Evolutionary conservation across 352 stramenopile species (phyloP), one percentile per base, ranked within the genome.

Genomic region (Phytophthora pistaciae): DNA sequence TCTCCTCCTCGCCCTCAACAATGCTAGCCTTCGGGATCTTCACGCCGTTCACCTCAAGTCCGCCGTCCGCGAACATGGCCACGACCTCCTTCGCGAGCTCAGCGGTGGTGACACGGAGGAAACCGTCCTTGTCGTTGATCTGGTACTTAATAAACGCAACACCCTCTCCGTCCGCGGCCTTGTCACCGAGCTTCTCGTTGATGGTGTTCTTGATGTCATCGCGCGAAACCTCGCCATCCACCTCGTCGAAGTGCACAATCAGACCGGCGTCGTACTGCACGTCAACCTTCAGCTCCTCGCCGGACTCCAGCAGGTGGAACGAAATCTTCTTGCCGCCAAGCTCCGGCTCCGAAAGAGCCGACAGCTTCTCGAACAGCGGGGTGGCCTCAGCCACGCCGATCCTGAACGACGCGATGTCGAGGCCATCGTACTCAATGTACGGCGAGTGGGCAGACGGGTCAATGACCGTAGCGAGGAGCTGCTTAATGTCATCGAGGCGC

Each of bases 91-190:
- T 77, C 6, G 88, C 87, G 20, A 86, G 82, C 5, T 83, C 84
- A 21, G 86, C 75, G 31, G 60, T 82, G 14, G 85, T 88, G 42
- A 94, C 75, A 56, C 87, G 88, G 50, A 96, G 60, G 65, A 82
- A 79, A 42, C 85, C 88, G 68, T 82, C 88, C 69, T 88, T 83
- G 60, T 87, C 84, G 33, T 84, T 83, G 54, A 95, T 85, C 70
- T 95, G 88, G 73, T 95, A 95, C 79, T 96, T 84, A 75, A 95
- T 95, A 68, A 92, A 96, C 8, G 88, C 90, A 29, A 96, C 83
- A 46, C 85, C 84, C 10, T 83, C 71, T 25, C 86, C 85, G 10
- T 91, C 83, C 1, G 49, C 63, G 33, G 84, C 86, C 66, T 89
- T 91, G 5, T 91, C 85, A 18, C 83, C 86, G 42, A 95, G 85